Evolutionary conservation across 345 rosid genomes (phyloP), one percentile per base, ranked within the genome.

Genomic region (Cardamine resedifolia): DNA sequence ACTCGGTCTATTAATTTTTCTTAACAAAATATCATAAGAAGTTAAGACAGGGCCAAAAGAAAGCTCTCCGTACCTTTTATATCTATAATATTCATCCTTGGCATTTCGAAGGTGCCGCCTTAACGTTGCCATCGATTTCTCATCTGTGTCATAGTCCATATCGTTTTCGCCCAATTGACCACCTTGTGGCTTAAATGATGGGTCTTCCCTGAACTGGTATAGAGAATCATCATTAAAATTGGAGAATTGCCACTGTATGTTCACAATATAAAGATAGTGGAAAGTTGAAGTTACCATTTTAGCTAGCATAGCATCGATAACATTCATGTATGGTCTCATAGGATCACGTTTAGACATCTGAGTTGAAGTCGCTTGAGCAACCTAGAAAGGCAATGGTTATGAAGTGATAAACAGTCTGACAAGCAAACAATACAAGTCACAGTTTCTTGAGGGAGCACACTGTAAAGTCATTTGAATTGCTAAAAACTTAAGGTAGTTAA

Each of bases 281-380:
- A 44, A 76, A 56, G 34, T 62, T 50, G 60, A 61, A 10, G 62
- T 64, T 87, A 96, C 99, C 97, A 96, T 86, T 79, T 86, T 84
- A 68, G 83, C 68, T 52, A 90, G 83, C 99, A 96, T 92, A 58
- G 82, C 78, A 78, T 90, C 98, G 73, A 96, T 96, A 68, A 92
- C 92, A 82, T 86, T 81, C 99, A 96, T 96, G 86, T 86, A 92
- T 26, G 96, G 96, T 70, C 98, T 86, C 85, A 96, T 80, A 51
- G 98, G 96, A 82, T 96, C 99, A 36, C 96, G 97, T 85, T 88
- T 96, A 74, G 99, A 92, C 98, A 96, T 92, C 78, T 96, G 99
- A 66, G 88, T 92, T 44, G 99, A 96, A 67, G 99, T 96, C 62
- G 99, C 97, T 80, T 92, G 98, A 80, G 99, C 96, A 77, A 96